Evolutionary conservation across 2,329 filamentous ascomycete species (phyloP).

Genomic region (Ophiostoma tasmaniense): DNA sequence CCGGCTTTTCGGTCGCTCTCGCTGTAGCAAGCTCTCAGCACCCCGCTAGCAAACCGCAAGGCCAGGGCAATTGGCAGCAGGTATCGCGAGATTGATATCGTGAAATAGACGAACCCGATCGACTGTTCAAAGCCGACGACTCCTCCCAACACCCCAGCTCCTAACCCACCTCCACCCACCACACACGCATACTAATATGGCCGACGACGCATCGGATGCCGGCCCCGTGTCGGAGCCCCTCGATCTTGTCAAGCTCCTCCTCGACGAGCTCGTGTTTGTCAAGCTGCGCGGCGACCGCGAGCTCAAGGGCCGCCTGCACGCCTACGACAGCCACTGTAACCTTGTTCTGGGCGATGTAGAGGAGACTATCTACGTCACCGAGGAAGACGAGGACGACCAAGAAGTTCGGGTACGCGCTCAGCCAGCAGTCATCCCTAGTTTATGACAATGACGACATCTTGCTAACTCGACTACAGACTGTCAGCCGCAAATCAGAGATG

Average conservation of each 20-base stretch:
- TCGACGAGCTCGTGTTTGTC: constrained; percentile 95
- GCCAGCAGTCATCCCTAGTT: not conserved
- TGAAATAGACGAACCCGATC: not conserved
- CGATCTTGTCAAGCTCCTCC: constrained; percentile 85
- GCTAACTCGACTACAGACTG: constrained; percentile 48
- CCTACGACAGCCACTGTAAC: constrained; percentile 98
- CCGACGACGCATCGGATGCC: constrained; percentile 68
- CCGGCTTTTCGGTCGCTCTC: not conserved
- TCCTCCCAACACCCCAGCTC: not conserved
- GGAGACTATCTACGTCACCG: constrained; percentile 90
- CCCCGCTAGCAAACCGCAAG: constrained; percentile 2
- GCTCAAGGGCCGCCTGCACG: constrained; percentile 88
- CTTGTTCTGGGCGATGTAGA: constrained; percentile 92
- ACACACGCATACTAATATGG: constrained; percentile 41
- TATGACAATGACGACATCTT: not conserved
- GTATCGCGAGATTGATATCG: not conserved
- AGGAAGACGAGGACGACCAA: constrained; percentile 68
- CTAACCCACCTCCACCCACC: too few species aligned
- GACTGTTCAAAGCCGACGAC: not conserved
- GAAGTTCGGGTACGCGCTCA: constrained; percentile 55
- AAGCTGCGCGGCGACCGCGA: constrained; percentile 94
- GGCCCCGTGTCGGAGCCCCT: constrained; percentile 79
- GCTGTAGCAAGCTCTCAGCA: constrained; percentile 1
- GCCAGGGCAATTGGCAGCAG: not conserved
- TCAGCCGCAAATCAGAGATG: constrained; percentile 98